Conservation (phyloP, 495 filamentous ascomycete species). For the Penicillium daleae region DNA sequence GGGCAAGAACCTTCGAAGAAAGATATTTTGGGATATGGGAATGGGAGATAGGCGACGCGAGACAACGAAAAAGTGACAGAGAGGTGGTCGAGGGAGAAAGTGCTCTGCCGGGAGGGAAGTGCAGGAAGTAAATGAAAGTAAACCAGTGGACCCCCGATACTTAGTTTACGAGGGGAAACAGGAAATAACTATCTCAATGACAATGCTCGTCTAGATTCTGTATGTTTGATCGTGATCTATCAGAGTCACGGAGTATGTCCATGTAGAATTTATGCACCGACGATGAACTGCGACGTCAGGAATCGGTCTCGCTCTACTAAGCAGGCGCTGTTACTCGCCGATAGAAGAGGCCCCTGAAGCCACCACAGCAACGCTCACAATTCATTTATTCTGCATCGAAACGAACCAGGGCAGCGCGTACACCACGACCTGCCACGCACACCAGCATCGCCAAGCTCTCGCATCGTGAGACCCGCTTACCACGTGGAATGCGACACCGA, state of each 20-base stretch:
- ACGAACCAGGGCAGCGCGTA: slow-evolving; percentile 3
- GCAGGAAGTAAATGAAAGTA: neutral
- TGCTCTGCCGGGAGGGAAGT: neutral
- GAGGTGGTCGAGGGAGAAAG: neutral
- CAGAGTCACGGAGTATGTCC: neutral
- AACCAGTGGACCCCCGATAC: neutral
- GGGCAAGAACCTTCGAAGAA: neutral
- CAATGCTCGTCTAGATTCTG: neutral
- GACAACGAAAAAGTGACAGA: neutral
- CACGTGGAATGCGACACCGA: slow-evolving; percentile 14
- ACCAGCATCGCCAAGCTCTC: slow-evolving; percentile 9
- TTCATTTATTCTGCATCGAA: neutral
- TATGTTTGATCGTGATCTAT: neutral
- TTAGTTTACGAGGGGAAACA: neutral
- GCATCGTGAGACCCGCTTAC: slow-evolving; percentile 10
- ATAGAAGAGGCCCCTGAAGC: neutral
- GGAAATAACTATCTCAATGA: neutral
- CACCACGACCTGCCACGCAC: slow-evolving; percentile 12
- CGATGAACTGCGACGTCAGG: neutral
- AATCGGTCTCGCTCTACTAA: neutral
- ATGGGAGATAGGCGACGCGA: too few relatives aligned
- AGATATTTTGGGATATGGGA: neutral
- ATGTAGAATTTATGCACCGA: neutral
- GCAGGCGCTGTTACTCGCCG: neutral
- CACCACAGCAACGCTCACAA: neutral